phyloP scores from a whole-genome alignment of 805 yeast species.

The Candida pseudoglaebosa region DNA sequence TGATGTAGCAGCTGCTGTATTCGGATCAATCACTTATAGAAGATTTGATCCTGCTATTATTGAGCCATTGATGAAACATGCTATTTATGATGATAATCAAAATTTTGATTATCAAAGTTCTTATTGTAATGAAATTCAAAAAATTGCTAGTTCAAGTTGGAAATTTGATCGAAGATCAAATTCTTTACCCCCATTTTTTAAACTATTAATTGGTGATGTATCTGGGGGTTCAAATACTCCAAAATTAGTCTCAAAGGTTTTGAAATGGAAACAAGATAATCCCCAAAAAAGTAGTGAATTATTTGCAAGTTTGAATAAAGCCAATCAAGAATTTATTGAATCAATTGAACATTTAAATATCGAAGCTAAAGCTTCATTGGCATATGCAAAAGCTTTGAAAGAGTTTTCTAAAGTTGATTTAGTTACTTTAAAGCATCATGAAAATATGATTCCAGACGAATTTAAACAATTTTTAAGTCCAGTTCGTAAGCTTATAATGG shows the following conservation, averaged over 20 bases:
- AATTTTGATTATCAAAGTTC: constrained; percentile 3
- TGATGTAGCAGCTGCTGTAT: constrained; percentile 94
- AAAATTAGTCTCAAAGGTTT: constrained; percentile 72
- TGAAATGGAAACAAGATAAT: constrained; percentile 58
- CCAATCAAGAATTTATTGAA: constrained; percentile 55
- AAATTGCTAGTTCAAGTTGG: constrained; percentile 56
- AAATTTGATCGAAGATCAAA: constrained; percentile 50
- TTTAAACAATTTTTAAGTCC: background rate
- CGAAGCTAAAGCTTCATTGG: background rate
- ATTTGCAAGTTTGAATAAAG: constrained; percentile 52
- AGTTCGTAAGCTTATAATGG: constrained; percentile 4
- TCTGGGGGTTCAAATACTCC: constrained; percentile 94
- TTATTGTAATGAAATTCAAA: constrained; percentile 18
- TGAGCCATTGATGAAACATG: constrained; percentile 29
- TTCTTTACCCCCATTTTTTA: constrained; percentile 62
- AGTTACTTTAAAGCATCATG: background rate
- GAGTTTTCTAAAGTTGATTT: background rate
- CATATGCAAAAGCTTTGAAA: background rate
- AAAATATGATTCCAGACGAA: background rate
- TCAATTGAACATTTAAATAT: constrained; percentile 30
- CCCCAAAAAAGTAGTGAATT: constrained; percentile 49
- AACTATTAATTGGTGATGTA: constrained; percentile 88
- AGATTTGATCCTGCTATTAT: constrained; percentile 64
- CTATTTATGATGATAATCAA: constrained; percentile 16
- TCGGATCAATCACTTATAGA: constrained; percentile 79